Evolutionary conservation across 495 filamentous ascomycete genomes (phyloP).

Genomic region (Penicillium bialowiezense): DNA sequence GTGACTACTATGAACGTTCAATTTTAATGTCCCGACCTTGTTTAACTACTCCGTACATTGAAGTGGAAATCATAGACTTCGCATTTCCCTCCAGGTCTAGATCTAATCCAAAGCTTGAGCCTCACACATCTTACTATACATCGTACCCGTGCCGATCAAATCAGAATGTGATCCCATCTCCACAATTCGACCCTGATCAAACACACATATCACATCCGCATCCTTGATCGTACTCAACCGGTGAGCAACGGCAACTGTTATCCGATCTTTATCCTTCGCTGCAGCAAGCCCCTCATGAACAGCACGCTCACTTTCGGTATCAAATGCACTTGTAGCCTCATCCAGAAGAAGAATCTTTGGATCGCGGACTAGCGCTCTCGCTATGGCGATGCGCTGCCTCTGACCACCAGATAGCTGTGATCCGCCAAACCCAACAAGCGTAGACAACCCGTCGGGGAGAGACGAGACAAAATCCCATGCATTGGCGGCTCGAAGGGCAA

Average conservation of each 20-base stretch:
- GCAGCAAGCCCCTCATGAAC: conserved; percentile 34
- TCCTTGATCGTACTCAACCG: conserved; percentile 77
- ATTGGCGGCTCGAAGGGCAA: conserved; percentile 31
- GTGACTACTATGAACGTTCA: no score
- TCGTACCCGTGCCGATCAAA: not conserved
- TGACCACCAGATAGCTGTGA: conserved; percentile 42
- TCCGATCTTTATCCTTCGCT: conserved; percentile 29
- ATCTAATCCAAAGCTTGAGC: not conserved
- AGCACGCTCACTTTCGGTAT: conserved; percentile 43
- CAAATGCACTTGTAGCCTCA: conserved; percentile 59
- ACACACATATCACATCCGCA: conserved; percentile 86
- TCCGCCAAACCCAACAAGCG: conserved; percentile 20
- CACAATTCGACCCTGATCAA: conserved; percentile 68
- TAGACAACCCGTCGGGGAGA: conserved; percentile 28
- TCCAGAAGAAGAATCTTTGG: conserved; percentile 51
- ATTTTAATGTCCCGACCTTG: no score
- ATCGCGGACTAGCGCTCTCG: conserved; percentile 46
- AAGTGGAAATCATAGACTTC: no score
- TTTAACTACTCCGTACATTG: no score
- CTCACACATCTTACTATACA: conserved; percentile 9
- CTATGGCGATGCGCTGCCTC: conserved; percentile 49
- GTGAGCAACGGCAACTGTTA: conserved; percentile 42
- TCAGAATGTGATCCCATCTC: conserved; percentile 68
- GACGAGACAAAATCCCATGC: conserved; percentile 29
- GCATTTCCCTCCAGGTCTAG: no score